These are phyloP conservation scores for Cryptococcus sp. DNA, from an alignment of 1,284 basidiomycete genomes.

Conservation along the genomic window DNA sequence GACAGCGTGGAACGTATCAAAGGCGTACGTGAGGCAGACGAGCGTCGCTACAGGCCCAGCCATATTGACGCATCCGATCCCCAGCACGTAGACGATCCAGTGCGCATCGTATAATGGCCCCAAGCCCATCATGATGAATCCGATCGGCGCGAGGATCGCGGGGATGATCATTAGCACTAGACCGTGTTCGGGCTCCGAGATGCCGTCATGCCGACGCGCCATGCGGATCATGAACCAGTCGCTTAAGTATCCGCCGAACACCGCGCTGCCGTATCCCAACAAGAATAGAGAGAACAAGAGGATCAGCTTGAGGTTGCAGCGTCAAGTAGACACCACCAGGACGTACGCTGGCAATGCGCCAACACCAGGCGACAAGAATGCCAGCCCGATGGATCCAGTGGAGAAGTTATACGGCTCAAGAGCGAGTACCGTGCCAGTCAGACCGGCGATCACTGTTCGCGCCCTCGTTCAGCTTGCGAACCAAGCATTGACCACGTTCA, in stretches of 20 bases:
- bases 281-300: neutral
- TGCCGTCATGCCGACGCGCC: slow-evolving; percentile 22
- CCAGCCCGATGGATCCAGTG: too few species aligned
- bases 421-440: too few species aligned
- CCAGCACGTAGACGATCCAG: slow-evolving; percentile 32
- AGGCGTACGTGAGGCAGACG: slow-evolving; percentile 24
- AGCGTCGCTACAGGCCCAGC: slow-evolving; percentile 25
- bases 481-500: neutral
- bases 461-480: neutral
- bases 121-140: slow-evolving; percentile 31
- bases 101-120: slow-evolving; percentile 29
- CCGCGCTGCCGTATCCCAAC: slow-evolving; percentile 4
- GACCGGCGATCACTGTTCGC: too few species aligned
- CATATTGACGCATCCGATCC: slow-evolving; percentile 17
- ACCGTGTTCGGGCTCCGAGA: slow-evolving; percentile 30
- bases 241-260: slow-evolving; percentile 15
- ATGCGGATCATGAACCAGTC: slow-evolving; percentile 13
- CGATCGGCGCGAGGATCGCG: slow-evolving; percentile 18
- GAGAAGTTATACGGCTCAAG: too few species aligned
- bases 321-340: too few species aligned
- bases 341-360: too few species aligned
- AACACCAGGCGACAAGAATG: too few species aligned
- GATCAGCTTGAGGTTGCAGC: neutral
- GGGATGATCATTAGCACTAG: slow-evolving; percentile 25
- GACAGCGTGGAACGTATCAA: slow-evolving; percentile 29